Base-by-base conservation (phyloP, 495 filamentous ascomycete genomes). In the Aspergillus avenaceus region DNA sequence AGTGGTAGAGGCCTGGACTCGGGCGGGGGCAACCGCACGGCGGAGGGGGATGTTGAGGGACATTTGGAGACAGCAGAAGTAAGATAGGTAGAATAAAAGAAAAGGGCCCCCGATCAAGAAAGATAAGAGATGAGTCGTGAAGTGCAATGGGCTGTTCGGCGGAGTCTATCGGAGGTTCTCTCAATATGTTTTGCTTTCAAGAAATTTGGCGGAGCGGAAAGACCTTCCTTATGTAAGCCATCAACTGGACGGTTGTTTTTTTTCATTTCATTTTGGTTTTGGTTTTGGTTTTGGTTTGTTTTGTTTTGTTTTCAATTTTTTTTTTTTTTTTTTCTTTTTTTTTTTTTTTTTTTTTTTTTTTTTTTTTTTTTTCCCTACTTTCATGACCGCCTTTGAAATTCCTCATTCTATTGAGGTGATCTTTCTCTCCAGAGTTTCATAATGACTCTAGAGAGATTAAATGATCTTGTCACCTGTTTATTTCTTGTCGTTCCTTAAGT, bases 41-140 rank as follows among this genome's bases (percentile, higher is more conserved):
- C 70, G 79, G 58, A 78, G 66, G 37, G 72, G 58, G 34, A 50
- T 61, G 56, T 58, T 62, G 62, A 73, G 55, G 22, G 69, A 69
- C 75, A 71, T 73, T 54, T 41, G 18, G 12, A 11, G 9, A 37
- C 9, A 3, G 26, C 5, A 26, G 43, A 37, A 16, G 26, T 13
- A n/a, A 37, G 27, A 44, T 6, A 29, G 19, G n/a, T 21, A 22
- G 42, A 29, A 14, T 24, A 2, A 13, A 28, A 45, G 24, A 6
- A 16, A 26, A 19, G 22, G 14, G 12, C n/a, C n/a, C n/a, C n/a
- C n/a, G n/a, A n/a, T n/a, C n/a, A n/a, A n/a, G 42, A 26, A 28
- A 12, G 23, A 22, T 8, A 18, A 31, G 42, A 14, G 13, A n/a
- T 11, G 4, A 12, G 14, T 16, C 13, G 41, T 14, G 23, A 19